Conservation (phyloP, 371 early-diverging fungal genomes). For the Mortierella sp. region DNA sequence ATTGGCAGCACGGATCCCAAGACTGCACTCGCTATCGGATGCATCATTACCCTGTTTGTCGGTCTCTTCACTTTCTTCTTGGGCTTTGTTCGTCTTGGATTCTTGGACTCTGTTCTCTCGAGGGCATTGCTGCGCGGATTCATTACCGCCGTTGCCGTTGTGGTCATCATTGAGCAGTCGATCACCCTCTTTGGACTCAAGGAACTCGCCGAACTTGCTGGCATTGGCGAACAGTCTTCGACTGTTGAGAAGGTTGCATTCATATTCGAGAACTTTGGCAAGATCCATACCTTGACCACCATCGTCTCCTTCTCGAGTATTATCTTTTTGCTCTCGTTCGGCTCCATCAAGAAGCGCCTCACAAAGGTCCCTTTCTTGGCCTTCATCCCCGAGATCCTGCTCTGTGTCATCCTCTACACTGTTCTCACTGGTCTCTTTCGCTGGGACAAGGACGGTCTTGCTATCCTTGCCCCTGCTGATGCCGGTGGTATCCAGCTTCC, state of each 20-base stretch:
- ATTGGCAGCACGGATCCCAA: constrained; percentile 60
- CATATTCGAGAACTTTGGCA: constrained; percentile 65
- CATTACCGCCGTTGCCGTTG: constrained; percentile 91
- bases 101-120: constrained; percentile 94
- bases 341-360: constrained; percentile 71
- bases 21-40: constrained; percentile 74
- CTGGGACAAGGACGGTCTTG: constrained; percentile 80
- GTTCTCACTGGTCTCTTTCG: constrained; percentile 70
- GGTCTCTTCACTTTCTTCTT: constrained; percentile 91
- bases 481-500: constrained; percentile 72
- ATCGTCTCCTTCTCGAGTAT: constrained; percentile 77
- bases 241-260: constrained; percentile 80
- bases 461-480: constrained; percentile 81
- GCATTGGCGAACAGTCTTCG: constrained; percentile 76
- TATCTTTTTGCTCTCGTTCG: constrained; percentile 71
- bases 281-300: constrained; percentile 77
- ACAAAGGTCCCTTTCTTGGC: constrained; percentile 68
- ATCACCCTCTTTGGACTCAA: constrained; percentile 83
- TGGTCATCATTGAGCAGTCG: constrained; percentile 89
- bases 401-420: constrained; percentile 81
- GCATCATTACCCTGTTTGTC: constrained; percentile 85
- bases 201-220: constrained; percentile 59
- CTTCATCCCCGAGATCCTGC: constrained; percentile 89
- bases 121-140: constrained; percentile 93
- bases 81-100: constrained; percentile 95